Base-by-base conservation (phyloP, 106 monocot species). In the Allium fistulosum region DNA sequence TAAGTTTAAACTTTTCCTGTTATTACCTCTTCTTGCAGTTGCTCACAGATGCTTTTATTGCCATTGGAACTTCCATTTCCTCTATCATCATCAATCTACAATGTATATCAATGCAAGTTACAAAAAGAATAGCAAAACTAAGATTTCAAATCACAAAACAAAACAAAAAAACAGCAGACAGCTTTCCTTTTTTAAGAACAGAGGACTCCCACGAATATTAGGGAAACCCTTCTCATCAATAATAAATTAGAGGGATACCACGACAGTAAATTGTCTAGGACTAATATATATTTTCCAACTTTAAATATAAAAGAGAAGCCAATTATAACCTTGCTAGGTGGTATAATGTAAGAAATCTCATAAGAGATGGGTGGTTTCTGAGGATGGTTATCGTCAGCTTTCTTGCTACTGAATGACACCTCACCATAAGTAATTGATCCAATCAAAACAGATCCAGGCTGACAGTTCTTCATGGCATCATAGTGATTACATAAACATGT, bases 401-500 rank as follows among this genome's bases (percentile, higher is more conserved):
- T 85, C 65, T 79, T 88, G 56, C 63, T 58, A 49, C 76, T 66
- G 28, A 76, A 37, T 10, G 90, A 82, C 67, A 88, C 48, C 16
- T 69, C 82, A 63, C 88, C 96, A 80, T 86, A 97, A 48, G 96
- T 78, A 69, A 92, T 82, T 63, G 81, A 82, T 55, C 96, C 96
- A 80, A 75, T 65, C 78, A 97, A 76, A 63, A 84, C 69, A 46
- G 91, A 64, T 22, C 92, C 96, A 80, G 92, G 65, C 55, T 73
- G 71, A 71, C 74, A 83, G 71, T 77, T 82, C 96, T 97, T 79
- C 48, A 78, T 78, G 61, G 47, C 7, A 71, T 18, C 64, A 53
- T 8, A 84, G 55, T 46, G 28, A 62, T 70, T 26, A 61, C 56
- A 66, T 51, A n/a, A 62, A 46, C 68, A 10, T 65, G 48, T 57